phyloP scores from a whole-genome alignment of 106 monocot genomes.

The Amphibolis antarctica region DNA sequence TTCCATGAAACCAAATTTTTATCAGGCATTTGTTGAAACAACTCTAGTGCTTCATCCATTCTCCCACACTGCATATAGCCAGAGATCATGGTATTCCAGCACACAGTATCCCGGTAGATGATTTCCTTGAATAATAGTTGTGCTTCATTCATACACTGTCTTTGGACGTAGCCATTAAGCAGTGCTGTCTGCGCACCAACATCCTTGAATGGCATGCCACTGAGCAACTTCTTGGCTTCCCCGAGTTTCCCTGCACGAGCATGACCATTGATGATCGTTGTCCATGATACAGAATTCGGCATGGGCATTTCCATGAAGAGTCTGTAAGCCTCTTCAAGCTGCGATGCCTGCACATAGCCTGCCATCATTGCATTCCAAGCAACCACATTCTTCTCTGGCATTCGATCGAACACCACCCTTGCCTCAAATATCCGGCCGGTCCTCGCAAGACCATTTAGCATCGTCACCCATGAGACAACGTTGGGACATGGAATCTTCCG shows the following conservation, averaged over 20 bases:
- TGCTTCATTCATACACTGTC: constrained; percentile 32
- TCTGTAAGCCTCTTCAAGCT: constrained; percentile 33
- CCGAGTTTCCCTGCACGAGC: constrained; percentile 30
- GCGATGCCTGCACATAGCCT: constrained; percentile 27
- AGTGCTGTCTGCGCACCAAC: constrained; percentile 50
- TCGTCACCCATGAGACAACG: constrained; percentile 44
- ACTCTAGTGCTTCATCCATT: constrained; percentile 26
- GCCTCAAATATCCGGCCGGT: constrained; percentile 28
- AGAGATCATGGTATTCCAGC: constrained; percentile 63
- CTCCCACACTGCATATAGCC: constrained; percentile 35
- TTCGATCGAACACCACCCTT: constrained; percentile 36
- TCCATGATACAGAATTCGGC: constrained; percentile 41
- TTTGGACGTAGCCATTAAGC: constrained; percentile 39
- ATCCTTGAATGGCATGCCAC: constrained; percentile 38
- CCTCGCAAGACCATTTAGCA: constrained; percentile 45
- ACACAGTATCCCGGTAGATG: constrained; percentile 17
- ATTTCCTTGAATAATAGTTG: constrained; percentile 29
- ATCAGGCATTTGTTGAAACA: constrained; percentile 22
- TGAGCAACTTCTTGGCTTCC: constrained; percentile 30
- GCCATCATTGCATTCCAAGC: constrained; percentile 54
- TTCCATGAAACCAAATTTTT: constrained; percentile 29
- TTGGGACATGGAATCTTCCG: constrained; percentile 24
- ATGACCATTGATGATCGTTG: constrained; percentile 46
- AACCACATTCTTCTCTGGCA: constrained; percentile 41
- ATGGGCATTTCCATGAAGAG: constrained; percentile 38